Evolutionary conservation across 192 early-diverging fungal genomes (phyloP), one percentile per base, ranked within the genome.

Genomic region (Geosiphon pyriformis): DNA sequence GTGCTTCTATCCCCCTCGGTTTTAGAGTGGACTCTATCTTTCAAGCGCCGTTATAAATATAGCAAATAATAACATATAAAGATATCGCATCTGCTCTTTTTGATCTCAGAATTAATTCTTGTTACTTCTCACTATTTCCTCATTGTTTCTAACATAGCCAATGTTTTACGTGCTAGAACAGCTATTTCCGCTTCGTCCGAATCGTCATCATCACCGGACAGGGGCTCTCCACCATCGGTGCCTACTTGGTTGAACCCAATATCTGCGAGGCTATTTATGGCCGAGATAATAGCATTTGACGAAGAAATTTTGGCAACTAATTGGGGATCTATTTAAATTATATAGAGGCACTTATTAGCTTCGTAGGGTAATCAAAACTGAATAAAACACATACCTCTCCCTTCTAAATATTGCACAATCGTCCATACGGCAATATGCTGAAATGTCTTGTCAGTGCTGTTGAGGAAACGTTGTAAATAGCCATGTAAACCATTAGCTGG

Each of bases 401-500:
- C 82, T 62, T 89, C 87, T 63, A 92, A 71, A 72, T 92, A 85
- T 79, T 91, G 87, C 20, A 87, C 80, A 69, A 94, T 85, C 26
- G 91, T 94, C 90, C 90, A 94, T 35, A 92, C 81, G 3, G 86
- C 91, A 67, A 94, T 85, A 18, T 92, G 90, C 63, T 87, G 88
- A 67, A 93, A 87, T 56, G 83, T 81, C 64, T 83, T 83, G 56
- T 88, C 87, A 20, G 77, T 72, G 26, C 84, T 80, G 12, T 80
- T 78, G 37, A 90, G 59, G 72, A 90, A 90, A n/a, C 80, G 68
- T 20, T 82, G 77, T 59, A 94, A 69, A 57, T 89, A 91, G 35
- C 81, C 84, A 69, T 89, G 82, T 51, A 92, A 72, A 0, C 88
- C 87, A 61, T 82, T 82, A 46, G 75, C 74, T 7, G 87, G 87